Evolutionary conservation across 225 moss, liverwort and hornwort species (phyloP).

Genomic region (Pseudisothecium myosuroides): DNA sequence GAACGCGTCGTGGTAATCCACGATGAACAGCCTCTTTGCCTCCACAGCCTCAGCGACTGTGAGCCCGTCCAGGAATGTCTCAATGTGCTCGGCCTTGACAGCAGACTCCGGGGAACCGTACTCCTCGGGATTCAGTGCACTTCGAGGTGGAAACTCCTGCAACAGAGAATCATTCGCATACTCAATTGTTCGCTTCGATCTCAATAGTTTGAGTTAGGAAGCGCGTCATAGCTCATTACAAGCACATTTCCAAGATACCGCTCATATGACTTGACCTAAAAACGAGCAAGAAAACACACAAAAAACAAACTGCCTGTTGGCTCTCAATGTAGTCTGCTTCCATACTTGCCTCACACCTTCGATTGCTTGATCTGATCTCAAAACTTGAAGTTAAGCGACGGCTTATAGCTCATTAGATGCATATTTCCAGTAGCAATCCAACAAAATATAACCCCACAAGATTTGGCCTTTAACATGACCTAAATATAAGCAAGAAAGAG

Average conservation of each 20-base stretch:
- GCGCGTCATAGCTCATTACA: not conserved
- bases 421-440: not conserved
- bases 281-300: not conserved
- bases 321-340: not conserved
- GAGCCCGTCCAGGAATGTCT: conserved; percentile 19
- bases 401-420: not conserved
- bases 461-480: not conserved
- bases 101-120: conserved; percentile 43
- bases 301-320: not conserved
- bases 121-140: conserved; percentile 19
- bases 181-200: not conserved
- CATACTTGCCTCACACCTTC: not conserved
- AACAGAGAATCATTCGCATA: not conserved
- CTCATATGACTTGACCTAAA: not conserved
- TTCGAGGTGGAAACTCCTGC: conserved; percentile 54
- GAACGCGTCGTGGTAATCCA: conserved; percentile 69
- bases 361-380: not conserved
- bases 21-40: conserved; percentile 40
- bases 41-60: conserved; percentile 29
- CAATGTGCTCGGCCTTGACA: conserved; percentile 38
- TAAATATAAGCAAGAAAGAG: not conserved
- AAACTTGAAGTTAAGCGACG: not conserved
- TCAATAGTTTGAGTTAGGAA: not conserved
- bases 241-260: not conserved
- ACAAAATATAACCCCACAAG: not conserved